A percentile compares a stretch with the other conserved stretches of the same genome.
These are phyloP conservation scores for Cercospora beticola DNA, from an alignment of 2,329 filamentous ascomycete species.

Conservation along the genomic window DNA sequence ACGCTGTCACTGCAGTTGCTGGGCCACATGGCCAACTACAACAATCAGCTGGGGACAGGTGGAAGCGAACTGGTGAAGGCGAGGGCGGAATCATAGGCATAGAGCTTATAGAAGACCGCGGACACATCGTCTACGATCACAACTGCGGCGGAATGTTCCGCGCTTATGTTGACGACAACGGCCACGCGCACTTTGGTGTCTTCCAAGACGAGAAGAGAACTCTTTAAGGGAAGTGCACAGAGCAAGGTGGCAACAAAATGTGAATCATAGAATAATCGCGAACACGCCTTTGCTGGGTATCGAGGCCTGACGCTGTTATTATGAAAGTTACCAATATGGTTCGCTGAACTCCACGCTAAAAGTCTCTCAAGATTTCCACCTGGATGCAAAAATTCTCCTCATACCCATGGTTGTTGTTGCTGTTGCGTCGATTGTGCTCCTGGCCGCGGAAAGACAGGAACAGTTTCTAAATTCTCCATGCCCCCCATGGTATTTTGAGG, in stretches of 20 bases:
- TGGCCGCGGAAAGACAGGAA: slow-evolving; percentile 83
- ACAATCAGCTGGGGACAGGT: slow-evolving; percentile 69
- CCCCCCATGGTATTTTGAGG: slow-evolving; percentile 77
- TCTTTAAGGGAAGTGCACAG: background rate
- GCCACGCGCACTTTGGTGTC: slow-evolving; percentile 45
- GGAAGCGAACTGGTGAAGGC: slow-evolving; percentile 73
- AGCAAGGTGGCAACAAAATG: background rate
- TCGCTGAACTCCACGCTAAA: slow-evolving; percentile 15
- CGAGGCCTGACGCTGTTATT: background rate
- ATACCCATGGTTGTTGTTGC: slow-evolving; percentile 21
- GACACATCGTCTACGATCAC: slow-evolving; percentile 69
- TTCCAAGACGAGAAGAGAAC: slow-evolving; percentile 21
- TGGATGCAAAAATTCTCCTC: background rate
- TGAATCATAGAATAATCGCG: background rate
- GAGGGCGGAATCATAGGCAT: slow-evolving; percentile 85
- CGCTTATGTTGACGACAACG: slow-evolving; percentile 68
- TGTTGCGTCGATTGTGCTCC: slow-evolving; percentile 43
- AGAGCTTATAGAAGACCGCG: slow-evolving; percentile 54
- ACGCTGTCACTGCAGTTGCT: slow-evolving; percentile 63
- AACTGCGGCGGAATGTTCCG: slow-evolving; percentile 89
- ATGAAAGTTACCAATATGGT: slow-evolving; percentile 5
- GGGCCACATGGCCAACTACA: slow-evolving; percentile 73
- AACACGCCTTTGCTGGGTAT: slow-evolving; percentile 10
- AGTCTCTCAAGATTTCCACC: background rate
- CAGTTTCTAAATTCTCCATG: slow-evolving; percentile 73